Percentiles rank a stretch among this genome's conserved stretches.
These are phyloP conservation scores for Eucalyptus albens DNA, from an alignment of 345 rosid genomes.

Conservation along the genomic window DNA sequence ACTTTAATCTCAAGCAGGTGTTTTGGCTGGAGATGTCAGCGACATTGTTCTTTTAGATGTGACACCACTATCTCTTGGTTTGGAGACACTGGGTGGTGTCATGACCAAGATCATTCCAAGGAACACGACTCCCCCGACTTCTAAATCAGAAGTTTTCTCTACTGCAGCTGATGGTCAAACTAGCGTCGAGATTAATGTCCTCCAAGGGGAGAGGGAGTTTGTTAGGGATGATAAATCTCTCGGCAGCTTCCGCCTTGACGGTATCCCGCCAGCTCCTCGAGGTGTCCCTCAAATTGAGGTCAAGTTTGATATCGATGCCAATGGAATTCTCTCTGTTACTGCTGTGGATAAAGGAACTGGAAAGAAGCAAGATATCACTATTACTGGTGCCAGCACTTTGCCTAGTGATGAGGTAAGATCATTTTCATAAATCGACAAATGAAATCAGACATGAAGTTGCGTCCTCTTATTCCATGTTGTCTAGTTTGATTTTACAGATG, in stretches of 20 bases:
- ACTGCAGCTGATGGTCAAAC: slow-evolving; percentile 99
- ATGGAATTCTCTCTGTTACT: slow-evolving; percentile 80
- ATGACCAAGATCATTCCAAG: slow-evolving; percentile 98
- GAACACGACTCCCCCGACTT: slow-evolving; percentile 88
- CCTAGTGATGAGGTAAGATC: slow-evolving; percentile 74
- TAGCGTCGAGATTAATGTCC: slow-evolving; percentile 93
- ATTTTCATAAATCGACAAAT: not conserved
- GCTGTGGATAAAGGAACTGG: slow-evolving; percentile 89
- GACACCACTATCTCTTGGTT: slow-evolving; percentile 75
- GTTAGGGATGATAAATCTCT: slow-evolving; percentile 91
- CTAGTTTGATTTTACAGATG: not conserved
- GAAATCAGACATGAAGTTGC: not conserved
- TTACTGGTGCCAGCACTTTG: slow-evolving; percentile 67
- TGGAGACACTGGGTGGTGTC: slow-evolving; percentile 96
- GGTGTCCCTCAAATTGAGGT: slow-evolving; percentile 96
- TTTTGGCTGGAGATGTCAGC: slow-evolving; percentile 90
- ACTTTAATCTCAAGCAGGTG: slow-evolving; percentile 62
- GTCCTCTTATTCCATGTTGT: not conserved
- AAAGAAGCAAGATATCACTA: slow-evolving; percentile 93
- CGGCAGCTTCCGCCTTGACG: slow-evolving; percentile 39
- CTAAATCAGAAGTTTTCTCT: slow-evolving; percentile 96
- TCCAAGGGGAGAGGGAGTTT: slow-evolving; percentile 97
- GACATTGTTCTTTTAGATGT: slow-evolving; percentile 90
- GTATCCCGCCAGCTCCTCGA: slow-evolving; percentile 76
- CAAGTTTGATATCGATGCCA: slow-evolving; percentile 92